These are phyloP conservation scores for Atkinsonella texensis DNA, from an alignment of 2,329 filamentous ascomycete species.

Conservation along the genomic window DNA sequence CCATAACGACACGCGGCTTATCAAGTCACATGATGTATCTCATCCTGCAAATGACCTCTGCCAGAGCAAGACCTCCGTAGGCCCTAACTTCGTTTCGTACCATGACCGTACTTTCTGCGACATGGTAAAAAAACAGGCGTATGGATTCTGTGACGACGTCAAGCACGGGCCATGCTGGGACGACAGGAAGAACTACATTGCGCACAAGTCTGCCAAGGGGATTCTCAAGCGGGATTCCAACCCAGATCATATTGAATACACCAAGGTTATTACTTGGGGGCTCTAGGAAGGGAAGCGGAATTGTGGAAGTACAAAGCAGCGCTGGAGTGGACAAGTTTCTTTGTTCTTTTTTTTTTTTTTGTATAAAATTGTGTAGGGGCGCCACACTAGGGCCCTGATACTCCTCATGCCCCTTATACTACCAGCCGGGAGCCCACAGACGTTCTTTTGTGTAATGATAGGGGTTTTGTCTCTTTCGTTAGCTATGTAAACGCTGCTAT, in stretches of 20 bases:
- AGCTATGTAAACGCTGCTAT: no score
- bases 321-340: no score
- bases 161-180: slow-evolving; percentile 8
- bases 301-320: background rate
- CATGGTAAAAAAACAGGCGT: no score
- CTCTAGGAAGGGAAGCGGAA: background rate
- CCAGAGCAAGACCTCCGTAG: slow-evolving; percentile 1
- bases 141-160: slow-evolving; percentile 7
- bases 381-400: no score
- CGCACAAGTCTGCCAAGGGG: background rate
- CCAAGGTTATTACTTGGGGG: background rate
- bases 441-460: no score
- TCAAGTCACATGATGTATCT: background rate
- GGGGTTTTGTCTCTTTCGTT: no score
- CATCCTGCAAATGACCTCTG: slow-evolving; percentile 8
- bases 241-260: background rate
- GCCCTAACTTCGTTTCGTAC: slow-evolving; percentile 9
- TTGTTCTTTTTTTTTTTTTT: no score
- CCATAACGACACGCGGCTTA: background rate
- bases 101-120: slow-evolving; percentile 10
- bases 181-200: slow-evolving; percentile 6
- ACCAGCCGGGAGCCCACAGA: no score
- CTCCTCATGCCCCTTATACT: no score
- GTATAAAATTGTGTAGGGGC: no score
- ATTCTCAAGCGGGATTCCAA: background rate